Evolutionary conservation across 2,329 filamentous ascomycete species (phyloP).

Genomic region (Sarocladium oryzae): DNA sequence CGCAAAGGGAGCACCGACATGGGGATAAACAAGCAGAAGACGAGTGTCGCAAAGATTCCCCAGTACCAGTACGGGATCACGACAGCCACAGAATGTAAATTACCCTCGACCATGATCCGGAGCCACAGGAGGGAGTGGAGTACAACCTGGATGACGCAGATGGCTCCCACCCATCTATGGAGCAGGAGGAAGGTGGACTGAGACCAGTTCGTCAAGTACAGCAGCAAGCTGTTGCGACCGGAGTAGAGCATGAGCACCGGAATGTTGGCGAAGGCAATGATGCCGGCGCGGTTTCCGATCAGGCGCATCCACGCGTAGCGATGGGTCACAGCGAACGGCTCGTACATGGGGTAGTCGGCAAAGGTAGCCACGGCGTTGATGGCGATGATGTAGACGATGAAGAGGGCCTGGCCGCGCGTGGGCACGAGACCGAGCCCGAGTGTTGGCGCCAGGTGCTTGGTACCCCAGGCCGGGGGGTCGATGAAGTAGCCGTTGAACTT

Average conservation of each 20-base stretch:
- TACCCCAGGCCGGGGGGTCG: constrained; percentile 14
- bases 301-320: background rate
- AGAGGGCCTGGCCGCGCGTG: constrained; percentile 31
- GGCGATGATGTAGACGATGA: constrained; percentile 27
- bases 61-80: constrained; percentile 27
- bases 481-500: constrained; percentile 15
- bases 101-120: constrained; percentile 10
- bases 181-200: constrained; percentile 39
- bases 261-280: constrained; percentile 29
- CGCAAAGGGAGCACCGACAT: constrained; percentile 30
- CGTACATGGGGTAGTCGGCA: constrained; percentile 18
- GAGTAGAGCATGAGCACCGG: constrained; percentile 34
- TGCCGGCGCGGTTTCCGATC: constrained; percentile 28
- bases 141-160: constrained; percentile 34
- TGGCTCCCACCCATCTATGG: constrained; percentile 39
- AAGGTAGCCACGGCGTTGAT: constrained; percentile 27
- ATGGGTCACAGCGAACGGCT: constrained; percentile 15
- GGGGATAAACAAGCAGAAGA: constrained; percentile 21
- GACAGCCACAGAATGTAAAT: constrained; percentile 8
- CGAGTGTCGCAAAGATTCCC: constrained; percentile 32
- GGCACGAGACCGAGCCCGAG: constrained; percentile 19
- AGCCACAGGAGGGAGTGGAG: constrained; percentile 36
- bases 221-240: constrained; percentile 36
- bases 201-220: constrained; percentile 39
- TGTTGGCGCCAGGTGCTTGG: constrained; percentile 12